phyloP scores from a whole-genome alignment of 225 moss, liverwort and hornwort species.

The Pseudisothecium myosuroides region DNA sequence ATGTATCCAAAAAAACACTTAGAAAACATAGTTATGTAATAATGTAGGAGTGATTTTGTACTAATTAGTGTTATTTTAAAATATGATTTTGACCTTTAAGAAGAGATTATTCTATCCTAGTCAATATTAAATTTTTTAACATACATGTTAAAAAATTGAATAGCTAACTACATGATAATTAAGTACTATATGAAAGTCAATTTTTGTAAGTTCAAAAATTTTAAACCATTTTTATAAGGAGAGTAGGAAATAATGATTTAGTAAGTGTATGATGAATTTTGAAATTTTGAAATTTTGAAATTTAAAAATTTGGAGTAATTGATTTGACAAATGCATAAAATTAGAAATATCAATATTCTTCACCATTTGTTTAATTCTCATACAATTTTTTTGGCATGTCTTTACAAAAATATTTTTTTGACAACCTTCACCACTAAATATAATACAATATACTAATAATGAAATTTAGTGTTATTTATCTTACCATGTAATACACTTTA shows the following conservation, averaged over 20 bases:
- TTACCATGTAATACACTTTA: accelerated
- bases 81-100: not conserved
- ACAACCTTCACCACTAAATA: not conserved
- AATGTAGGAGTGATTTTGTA: not conserved
- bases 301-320: not conserved
- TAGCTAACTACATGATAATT: no score
- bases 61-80: not conserved
- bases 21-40: not conserved
- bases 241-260: not conserved
- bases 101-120: no score
- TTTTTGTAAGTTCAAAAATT: not conserved
- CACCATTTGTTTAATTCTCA: not conserved
- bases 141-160: no score
- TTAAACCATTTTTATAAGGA: accelerated
- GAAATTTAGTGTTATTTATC: not conserved
- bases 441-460: accelerated
- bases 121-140: no score
- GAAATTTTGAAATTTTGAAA: not conserved
- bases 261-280: no score
- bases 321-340: not conserved
- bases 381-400: not conserved
- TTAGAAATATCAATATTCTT: not conserved
- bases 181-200: no score
- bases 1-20: accelerated
- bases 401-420: not conserved